Base-by-base conservation (phyloP, 2,329 filamentous ascomycete genomes). In the Pseudomassariella vexata region DNA sequence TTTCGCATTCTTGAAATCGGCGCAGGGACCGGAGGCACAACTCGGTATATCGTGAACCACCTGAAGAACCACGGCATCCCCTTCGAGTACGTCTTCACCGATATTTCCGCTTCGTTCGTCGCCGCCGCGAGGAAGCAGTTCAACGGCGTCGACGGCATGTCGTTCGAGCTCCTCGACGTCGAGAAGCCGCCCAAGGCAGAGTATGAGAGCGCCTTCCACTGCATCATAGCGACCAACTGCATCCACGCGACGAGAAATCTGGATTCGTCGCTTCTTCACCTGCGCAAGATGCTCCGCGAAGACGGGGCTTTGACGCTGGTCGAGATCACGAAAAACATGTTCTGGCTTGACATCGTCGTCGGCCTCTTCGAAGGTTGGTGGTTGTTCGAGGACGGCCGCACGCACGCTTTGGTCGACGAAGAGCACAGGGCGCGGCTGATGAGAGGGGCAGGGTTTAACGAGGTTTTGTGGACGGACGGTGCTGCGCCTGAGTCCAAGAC, bases 1-100 rank as follows among this genome's bases (percentile, higher is more conserved):
- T 37, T 65, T 11, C 45, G 50, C 3, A 58, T 68, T 24, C 50
- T 70, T 27, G 62, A 68, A 44, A 41, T 65, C 10, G 63, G 63
- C 0, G 62, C 55, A 3, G 63, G 63, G 8, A 65, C 61, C 0
- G 63, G 64, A 5, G 62, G 59, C 0, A 68, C 63, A 6, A 62
- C 65, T 0, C 41, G 40, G 10, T 36, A 47, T 5, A 18, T 66
- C 1, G 35, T 62, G 1, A 35, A 48, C 0, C 20, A 31, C 0
- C 46, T 68, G 3, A 34, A 33, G 1, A 15, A 19, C 0, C 31
- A 33, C 0, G 41, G 41, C 8, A 37, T 58, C 3, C 36, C 42
- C 0, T 47, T 64, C 18, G 41, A 53, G 8, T 66, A 68, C 34
- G 59, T 54, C 1, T 61, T 66, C 35, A 65, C 63, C 3, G 65